Percentiles rank a stretch among this genome's conserved stretches.
Conservation (phyloP, 202 grass and related monocot species). For the Setaria viridis region DNA sequence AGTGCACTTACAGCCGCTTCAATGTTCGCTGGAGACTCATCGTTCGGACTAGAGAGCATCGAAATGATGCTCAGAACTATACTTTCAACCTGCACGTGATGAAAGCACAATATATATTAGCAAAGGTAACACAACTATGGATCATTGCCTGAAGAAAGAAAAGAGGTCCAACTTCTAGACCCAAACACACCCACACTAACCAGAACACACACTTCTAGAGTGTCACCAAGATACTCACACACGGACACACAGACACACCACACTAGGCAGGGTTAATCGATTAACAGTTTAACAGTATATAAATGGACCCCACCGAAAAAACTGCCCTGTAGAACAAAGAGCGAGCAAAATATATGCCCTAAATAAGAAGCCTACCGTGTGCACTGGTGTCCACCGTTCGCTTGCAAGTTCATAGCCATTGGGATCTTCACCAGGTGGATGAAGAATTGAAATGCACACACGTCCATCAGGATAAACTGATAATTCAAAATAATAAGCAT, state of each 20-base stretch:
- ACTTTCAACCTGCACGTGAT: constrained; percentile 82
- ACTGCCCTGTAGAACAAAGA: neutral
- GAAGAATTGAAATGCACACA: constrained; percentile 99
- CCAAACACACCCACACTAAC: neutral
- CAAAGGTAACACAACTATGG: neutral
- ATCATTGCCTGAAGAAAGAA: neutral
- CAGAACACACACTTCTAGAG: neutral
- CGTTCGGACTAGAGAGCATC: constrained; percentile 96
- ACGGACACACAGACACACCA: neutral
- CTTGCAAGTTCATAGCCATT: constrained; percentile 90
- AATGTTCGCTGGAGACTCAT: constrained; percentile 95
- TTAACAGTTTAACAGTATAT: neutral
- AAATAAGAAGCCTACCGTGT: constrained; percentile 69
- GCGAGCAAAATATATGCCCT: constrained; percentile 6
- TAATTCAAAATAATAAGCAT: constrained; percentile 37
- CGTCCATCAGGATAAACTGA: constrained; percentile 93
- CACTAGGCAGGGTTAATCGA: constrained; percentile 10
- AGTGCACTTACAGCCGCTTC: constrained; percentile 90
- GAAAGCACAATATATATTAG: constrained; percentile 33
- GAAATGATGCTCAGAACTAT: constrained; percentile 98
- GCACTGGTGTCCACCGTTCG: constrained; percentile 96
- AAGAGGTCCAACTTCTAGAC: neutral
- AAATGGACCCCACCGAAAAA: neutral
- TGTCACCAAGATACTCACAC: neutral
- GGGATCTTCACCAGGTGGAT: constrained; percentile 87